phyloP scores from a whole-genome alignment of 257 asterid species.

The Solanum sejunctum region DNA sequence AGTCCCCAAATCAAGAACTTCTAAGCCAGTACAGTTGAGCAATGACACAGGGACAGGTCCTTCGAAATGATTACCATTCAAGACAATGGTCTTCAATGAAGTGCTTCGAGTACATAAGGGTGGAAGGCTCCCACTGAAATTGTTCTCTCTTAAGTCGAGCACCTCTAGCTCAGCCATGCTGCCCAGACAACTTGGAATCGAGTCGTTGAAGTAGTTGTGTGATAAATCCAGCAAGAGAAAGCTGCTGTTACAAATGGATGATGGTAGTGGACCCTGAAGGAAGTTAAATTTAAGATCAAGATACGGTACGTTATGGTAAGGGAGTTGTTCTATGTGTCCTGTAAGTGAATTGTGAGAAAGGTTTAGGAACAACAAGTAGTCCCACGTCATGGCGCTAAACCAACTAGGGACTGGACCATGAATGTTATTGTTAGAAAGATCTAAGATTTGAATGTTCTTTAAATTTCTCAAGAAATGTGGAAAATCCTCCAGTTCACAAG shows the following conservation, averaged over 20 bases:
- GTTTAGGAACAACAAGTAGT: rapidly evolving
- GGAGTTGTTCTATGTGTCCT: not conserved
- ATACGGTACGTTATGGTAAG: not conserved
- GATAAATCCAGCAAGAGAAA: not conserved
- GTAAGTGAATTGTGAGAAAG: not conserved
- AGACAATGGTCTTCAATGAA: not conserved
- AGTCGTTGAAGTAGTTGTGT: not conserved
- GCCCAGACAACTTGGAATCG: not conserved
- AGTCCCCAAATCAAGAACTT: not conserved
- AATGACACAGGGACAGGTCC: not conserved
- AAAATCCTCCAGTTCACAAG: not conserved
- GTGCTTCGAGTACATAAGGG: not conserved
- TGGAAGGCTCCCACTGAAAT: not conserved
- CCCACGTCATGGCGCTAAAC: not conserved
- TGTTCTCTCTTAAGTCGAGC: not conserved
- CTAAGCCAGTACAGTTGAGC: not conserved
- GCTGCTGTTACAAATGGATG: not conserved
- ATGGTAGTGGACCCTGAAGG: not conserved
- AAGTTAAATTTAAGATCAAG: not conserved
- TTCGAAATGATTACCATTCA: not conserved
- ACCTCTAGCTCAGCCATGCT: not conserved
- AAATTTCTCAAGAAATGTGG: not conserved
- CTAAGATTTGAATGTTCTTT: rapidly evolving
- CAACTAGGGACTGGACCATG: not conserved
- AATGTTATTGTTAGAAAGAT: not conserved